Evolutionary conservation across 805 yeast species (phyloP).

Genomic region (Yarrowia deformans): DNA sequence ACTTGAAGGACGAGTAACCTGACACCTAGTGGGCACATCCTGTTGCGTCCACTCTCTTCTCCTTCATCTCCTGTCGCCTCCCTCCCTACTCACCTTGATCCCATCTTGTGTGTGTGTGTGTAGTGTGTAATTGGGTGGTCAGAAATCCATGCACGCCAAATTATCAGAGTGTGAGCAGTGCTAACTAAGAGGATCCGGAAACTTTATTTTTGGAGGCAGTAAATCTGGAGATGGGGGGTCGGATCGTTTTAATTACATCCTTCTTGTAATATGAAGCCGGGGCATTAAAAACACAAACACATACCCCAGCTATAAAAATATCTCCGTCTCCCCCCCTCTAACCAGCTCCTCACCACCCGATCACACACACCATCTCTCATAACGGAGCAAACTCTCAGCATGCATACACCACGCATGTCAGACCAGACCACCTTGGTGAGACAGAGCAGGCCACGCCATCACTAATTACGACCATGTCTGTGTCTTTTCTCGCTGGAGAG

Average conservation of each 20-base stretch:
- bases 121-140: constrained; percentile 12
- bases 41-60: too few relatives aligned
- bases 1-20: too few relatives aligned
- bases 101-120: constrained; percentile 9
- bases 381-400: constrained; percentile 1
- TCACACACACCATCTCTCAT: background rate
- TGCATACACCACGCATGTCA: background rate
- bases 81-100: constrained; percentile 21
- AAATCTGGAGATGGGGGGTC: too few relatives aligned
- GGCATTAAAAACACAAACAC: too few relatives aligned
- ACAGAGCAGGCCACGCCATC: constrained; percentile 9
- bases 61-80: background rate
- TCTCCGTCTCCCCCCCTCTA: too few relatives aligned
- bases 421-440: constrained; percentile 11
- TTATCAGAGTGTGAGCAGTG: constrained; percentile 1
- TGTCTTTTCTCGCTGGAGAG: constrained; percentile 76
- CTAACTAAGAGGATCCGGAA: background rate
- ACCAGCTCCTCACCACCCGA: background rate
- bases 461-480: constrained; percentile 41
- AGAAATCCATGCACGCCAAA: constrained; percentile 20
- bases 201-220: background rate
- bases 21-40: too few relatives aligned
- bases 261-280: too few relatives aligned
- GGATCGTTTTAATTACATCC: too few relatives aligned
- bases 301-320: background rate